Evolutionary conservation across 179 eudicot genomes (phyloP).

Genomic region (Silene noctiflora): DNA sequence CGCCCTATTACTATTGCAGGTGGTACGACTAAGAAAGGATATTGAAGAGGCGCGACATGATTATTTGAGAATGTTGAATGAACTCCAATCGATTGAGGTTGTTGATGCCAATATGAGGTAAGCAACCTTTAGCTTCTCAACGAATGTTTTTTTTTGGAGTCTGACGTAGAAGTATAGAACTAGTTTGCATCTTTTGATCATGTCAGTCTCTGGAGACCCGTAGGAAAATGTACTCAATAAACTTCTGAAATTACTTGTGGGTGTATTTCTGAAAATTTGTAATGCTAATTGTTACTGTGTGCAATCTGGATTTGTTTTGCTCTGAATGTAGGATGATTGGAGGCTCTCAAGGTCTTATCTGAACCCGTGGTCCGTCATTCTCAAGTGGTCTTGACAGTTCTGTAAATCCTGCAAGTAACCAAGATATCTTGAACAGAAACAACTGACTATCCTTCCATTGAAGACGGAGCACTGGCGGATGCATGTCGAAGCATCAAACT

Average conservation of each 20-base stretch:
- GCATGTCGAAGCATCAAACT: neutral
- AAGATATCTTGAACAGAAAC: neutral
- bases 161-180: neutral
- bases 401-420: slow-evolving; percentile 1
- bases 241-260: neutral
- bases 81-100: slow-evolving; percentile 12
- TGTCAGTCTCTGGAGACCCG: neutral
- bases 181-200: neutral
- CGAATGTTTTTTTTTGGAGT: neutral
- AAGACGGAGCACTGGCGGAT: neutral
- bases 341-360: neutral
- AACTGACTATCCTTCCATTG: neutral
- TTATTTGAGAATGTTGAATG: slow-evolving; percentile 14
- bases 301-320: neutral
- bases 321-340: neutral
- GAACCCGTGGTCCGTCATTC: neutral
- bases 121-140: neutral
- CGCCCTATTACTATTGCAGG: slow-evolving; percentile 5
- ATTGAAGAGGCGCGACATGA: slow-evolving; percentile 17
- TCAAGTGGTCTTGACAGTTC: neutral
- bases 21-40: slow-evolving; percentile 17
- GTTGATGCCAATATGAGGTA: neutral
- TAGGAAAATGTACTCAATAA: neutral
- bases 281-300: neutral
- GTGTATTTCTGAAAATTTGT: neutral